Conservation (phyloP, 2,329 filamentous ascomycete species). For the Hansfordia pulvinata region DNA sequence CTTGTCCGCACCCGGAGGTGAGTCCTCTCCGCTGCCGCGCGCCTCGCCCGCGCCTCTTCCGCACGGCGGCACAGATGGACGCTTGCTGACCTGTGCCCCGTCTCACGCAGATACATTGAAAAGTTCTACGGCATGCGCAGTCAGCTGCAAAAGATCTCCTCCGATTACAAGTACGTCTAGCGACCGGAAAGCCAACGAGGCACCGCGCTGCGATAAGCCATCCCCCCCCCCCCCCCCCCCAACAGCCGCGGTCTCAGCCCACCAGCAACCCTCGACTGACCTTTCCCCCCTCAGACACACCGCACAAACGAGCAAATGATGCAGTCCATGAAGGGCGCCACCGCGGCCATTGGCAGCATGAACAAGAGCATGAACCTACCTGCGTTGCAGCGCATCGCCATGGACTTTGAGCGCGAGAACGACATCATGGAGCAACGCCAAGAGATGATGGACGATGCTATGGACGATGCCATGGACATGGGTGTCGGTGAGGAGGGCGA, state of each 20-base stretch:
- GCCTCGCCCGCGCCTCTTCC: no score
- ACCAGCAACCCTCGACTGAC: not conserved
- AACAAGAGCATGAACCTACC: conserved; percentile 96
- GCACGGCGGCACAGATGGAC: not conserved
- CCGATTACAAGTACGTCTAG: conserved; percentile 69
- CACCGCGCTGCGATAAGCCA: conserved; percentile 1
- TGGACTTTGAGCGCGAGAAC: conserved; percentile 98
- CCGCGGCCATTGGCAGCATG: conserved; percentile 86
- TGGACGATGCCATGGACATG: conserved; percentile 90
- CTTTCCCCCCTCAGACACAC: conserved; percentile 52
- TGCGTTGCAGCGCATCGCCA: conserved; percentile 86
- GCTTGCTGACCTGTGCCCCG: conserved; percentile 1
- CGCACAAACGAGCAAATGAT: conserved; percentile 99
- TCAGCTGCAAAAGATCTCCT: conserved; percentile 87
- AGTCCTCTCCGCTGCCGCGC: no score
- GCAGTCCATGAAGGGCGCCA: conserved; percentile 98
- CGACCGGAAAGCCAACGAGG: no score
- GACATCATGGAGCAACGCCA: conserved; percentile 98
- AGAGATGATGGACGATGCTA: conserved; percentile 99
- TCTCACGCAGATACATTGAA: conserved; percentile 63
- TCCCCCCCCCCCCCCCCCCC: not conserved
- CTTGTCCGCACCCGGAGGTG: conserved; percentile 78
- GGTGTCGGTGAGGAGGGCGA: conserved; percentile 89
- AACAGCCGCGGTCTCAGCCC: not conserved
- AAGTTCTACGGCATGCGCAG: conserved; percentile 99